Percentiles rank a stretch among this genome's conserved stretches.
Conservation (phyloP, 495 filamentous ascomycete species). For the Talaromyces borbonicus region DNA sequence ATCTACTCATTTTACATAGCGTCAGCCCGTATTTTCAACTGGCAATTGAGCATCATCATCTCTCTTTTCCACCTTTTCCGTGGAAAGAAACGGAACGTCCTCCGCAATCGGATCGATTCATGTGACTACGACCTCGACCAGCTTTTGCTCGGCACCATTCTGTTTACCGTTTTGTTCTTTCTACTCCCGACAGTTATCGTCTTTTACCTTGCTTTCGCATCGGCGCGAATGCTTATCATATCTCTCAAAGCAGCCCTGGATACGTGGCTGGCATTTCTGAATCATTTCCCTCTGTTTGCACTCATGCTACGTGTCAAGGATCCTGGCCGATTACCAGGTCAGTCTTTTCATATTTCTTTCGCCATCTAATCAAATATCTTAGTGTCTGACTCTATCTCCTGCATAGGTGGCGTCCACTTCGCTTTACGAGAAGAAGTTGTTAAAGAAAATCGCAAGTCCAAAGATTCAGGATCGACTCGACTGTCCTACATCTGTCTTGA, state of each 20-base stretch:
- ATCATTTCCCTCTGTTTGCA: slow-evolving; percentile 97
- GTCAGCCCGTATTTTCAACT: slow-evolving; percentile 92
- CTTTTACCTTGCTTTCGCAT: slow-evolving; percentile 94
- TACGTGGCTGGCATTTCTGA: slow-evolving; percentile 84
- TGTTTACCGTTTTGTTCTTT: slow-evolving; percentile 95
- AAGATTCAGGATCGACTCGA: slow-evolving; percentile 16
- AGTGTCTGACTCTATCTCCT: not conserved
- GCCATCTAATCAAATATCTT: not conserved
- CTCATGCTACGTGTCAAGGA: slow-evolving; percentile 96
- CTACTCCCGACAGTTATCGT: slow-evolving; percentile 89
- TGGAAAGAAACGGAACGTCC: slow-evolving; percentile 94
- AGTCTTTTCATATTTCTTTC: slow-evolving; percentile 17
- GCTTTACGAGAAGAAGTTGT: slow-evolving; percentile 58
- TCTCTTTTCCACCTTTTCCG: slow-evolving; percentile 97
- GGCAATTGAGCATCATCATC: slow-evolving; percentile 92
- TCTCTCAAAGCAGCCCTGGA: slow-evolving; percentile 82
- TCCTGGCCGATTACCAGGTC: slow-evolving; percentile 75
- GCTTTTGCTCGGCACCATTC: slow-evolving; percentile 87
- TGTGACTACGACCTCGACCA: slow-evolving; percentile 99
- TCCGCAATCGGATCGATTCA: slow-evolving; percentile 93
- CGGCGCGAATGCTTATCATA: slow-evolving; percentile 90
- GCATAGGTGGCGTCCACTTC: slow-evolving; percentile 84
- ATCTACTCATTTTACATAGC: slow-evolving; percentile 98
- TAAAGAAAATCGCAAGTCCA: slow-evolving; percentile 11
- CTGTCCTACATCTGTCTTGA: slow-evolving; percentile 75